Base-by-base conservation (phyloP, 768 basidiomycete species). In the Tylopilus subfusipes region DNA sequence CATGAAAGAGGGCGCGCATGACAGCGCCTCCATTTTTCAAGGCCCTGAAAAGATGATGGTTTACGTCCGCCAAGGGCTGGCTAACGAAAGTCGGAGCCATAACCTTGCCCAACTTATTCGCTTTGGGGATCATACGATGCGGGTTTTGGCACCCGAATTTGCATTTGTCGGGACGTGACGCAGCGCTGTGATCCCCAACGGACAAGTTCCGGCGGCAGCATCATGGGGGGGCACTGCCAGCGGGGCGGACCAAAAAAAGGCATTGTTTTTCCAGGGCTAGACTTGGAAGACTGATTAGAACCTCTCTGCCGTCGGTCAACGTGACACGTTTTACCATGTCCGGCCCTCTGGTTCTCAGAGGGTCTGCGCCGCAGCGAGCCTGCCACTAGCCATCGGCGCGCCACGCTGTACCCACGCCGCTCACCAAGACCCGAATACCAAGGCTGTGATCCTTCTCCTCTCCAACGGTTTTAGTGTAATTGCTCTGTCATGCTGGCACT, bases 21-120 rank as follows among this genome's bases (percentile, higher is more conserved):
- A 53, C 50, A 14, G 31, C 18, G 25, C 25, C 60, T 65, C 59
- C 64, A 65, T 67, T 66, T n/a, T 54, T 36, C 34, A 29, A 14
- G 30, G 19, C 30, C 57, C 50, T 44, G 50, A 43, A 24, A 34
- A 44, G 51, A 29, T 31, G 25, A 25, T 6, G 14, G 50, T 27
- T 57, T 50, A 42, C 33, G 46, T 53, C 36, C 33, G 7, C n/a
- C n/a, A n/a, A n/a, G n/a, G 11, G 30, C 25, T 33, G 31, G 11
- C 31, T 33, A 27, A 30, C 34, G 3, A 16, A 18, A 2, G n/a
- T 57, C 50, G 45, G 57, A 60, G 27, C 39, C 14, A 43, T 33
- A 58, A 62, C 46, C 52, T 50, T 53, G 21, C 25, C 11, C 16
- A 21, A 34, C 33, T 2, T n/a, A n/a, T 27, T 42, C 3, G 14